Conservation (phyloP, 2,329 filamentous ascomycete species). For the Zymoseptoria brevis region DNA sequence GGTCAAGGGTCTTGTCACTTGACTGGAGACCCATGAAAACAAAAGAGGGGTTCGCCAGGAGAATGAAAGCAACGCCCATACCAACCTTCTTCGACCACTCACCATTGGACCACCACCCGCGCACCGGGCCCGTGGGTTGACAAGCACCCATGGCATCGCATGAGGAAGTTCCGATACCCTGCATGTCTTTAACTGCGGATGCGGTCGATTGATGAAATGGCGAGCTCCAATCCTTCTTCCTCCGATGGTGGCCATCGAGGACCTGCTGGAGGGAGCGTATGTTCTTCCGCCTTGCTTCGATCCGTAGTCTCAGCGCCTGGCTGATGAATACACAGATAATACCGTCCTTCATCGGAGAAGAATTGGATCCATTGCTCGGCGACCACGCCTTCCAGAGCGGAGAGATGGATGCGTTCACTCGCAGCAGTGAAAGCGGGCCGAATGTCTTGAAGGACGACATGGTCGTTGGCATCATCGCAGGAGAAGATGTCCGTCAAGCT, state of each 20-base stretch:
- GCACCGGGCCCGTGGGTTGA: background rate
- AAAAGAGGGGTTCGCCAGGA: background rate
- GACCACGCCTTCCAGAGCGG: background rate
- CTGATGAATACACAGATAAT: background rate
- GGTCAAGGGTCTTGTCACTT: background rate
- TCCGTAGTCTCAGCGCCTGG: background rate
- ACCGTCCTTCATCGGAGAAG: background rate
- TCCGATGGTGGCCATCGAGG: background rate
- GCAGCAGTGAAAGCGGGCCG: background rate
- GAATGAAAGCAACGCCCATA: background rate
- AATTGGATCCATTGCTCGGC: background rate
- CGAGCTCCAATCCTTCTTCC: background rate
- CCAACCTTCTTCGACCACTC: background rate
- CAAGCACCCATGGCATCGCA: background rate
- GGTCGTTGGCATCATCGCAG: slow-evolving; percentile 21
- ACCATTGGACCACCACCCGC: background rate
- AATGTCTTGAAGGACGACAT: slow-evolving; percentile 19
- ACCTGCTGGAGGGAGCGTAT: background rate
- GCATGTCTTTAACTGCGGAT: background rate
- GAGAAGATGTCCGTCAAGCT: slow-evolving; percentile 21
- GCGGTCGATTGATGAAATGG: background rate
- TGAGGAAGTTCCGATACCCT: background rate
- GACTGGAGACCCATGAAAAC: background rate
- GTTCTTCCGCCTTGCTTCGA: background rate
- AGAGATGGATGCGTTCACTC: background rate